phyloP scores from a whole-genome alignment of 352 stramenopile genomes.

The Globisporangium cederbergense region DNA sequence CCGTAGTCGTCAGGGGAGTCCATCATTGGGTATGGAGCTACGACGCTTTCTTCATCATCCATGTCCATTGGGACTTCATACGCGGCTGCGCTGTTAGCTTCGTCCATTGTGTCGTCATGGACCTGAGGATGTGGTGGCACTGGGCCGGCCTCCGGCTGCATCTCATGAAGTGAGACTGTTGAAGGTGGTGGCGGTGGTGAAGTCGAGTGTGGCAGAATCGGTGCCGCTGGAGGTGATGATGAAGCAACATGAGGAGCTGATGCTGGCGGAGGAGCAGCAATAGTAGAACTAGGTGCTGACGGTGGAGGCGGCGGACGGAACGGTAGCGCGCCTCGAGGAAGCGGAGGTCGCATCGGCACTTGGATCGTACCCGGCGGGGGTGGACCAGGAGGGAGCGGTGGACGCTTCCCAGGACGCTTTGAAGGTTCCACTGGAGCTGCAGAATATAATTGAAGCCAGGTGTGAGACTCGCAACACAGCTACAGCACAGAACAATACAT shows the following conservation, averaged over 20 bases:
- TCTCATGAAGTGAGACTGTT: background rate
- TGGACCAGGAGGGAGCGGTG: conserved; percentile 46
- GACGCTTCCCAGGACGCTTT: conserved; percentile 56
- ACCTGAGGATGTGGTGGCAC: conserved; percentile 8
- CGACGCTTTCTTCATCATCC: conserved; percentile 20
- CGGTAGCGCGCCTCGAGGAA: conserved; percentile 39
- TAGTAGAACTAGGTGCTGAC: conserved; percentile 7
- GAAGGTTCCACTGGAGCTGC: background rate
- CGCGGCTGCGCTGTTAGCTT: background rate
- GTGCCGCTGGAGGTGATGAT: background rate
- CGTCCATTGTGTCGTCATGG: background rate
- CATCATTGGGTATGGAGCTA: conserved; percentile 34
- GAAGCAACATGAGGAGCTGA: conserved; percentile 15
- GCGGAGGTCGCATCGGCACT: conserved; percentile 47
- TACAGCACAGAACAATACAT: too few species aligned
- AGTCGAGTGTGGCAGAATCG: background rate
- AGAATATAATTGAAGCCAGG: background rate
- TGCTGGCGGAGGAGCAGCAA: conserved; percentile 13
- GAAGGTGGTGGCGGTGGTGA: background rate
- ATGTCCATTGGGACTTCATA: conserved; percentile 12
- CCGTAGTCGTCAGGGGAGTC: conserved; percentile 11
- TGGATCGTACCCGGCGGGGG: conserved; percentile 61
- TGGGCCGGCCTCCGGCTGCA: background rate
- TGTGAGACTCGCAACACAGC: too few species aligned
- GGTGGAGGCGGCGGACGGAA: conserved; percentile 36